Evolutionary conservation across 2,329 filamentous ascomycete genomes (phyloP), one percentile per base, ranked within the genome.

Genomic region (Aaosphaeria arxii): DNA sequence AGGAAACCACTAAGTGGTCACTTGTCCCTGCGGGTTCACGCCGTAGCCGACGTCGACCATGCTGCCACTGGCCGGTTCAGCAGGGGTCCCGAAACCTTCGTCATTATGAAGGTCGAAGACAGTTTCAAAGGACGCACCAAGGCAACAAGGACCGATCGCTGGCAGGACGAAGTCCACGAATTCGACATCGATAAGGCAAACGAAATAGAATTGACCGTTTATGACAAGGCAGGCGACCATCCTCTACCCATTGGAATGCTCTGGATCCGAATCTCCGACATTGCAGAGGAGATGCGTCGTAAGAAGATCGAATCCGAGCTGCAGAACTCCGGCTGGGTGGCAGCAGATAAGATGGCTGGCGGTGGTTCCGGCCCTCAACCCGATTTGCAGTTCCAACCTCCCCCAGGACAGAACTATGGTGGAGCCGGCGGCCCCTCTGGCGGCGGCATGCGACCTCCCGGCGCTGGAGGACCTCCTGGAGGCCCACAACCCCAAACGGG

Each of bases 141-240:
- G 69, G 82, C 87, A 1, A 90, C 91, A 7, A 82, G 91, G 49
- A 95, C 80, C 52, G 94, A 99, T 71, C 84, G 84, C 62, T 99
- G 92, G 92, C 85, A 91, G 39, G 89, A 90, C 58, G 94, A 99
- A 73, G 83, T 86, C 33, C 94, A 96, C 71, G 91, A 86, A 49
- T 86, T 99, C 52, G 89, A 94, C 55, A 94, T 99, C 48, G 92
- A 97, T 73, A 97, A 97, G 76, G 94, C 94, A 45, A 99, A 99
- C 71, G 94, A 99, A 73, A 90, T 99, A 52, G 94, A 99, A 69
- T 83, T 99, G 46, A 97, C 91, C 0, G 91, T 99, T 7, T 99
- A 99, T 71, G 94, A 99, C 70, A 96, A 95, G 74, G 86, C 91
- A 2, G 85, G 66, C 24, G 91, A 96, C 61, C 88, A 95, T 59